Evolutionary conservation across 192 early-diverging fungal species (phyloP), one percentile per base, ranked within the genome.

Genomic region (Thoreauomyces humboldtii): DNA sequence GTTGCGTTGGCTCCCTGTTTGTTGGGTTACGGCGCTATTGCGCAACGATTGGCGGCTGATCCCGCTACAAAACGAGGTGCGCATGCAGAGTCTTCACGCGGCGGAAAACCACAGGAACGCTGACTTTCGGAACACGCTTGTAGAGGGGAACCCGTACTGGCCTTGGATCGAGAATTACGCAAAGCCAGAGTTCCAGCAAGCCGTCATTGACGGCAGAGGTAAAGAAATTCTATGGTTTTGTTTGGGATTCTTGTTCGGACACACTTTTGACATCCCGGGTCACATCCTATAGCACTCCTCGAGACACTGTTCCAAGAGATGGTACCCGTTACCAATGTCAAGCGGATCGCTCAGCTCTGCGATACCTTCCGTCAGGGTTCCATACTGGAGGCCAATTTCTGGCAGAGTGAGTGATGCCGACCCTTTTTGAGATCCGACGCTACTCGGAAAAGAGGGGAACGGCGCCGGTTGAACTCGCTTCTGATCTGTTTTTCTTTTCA

Each of bases 1-100:
- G 80, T 85, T 14, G 92, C 92, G n/a, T 82, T 94, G 62, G 88
- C 88, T 2, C 89, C 92, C 5, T 94, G 92, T 60, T 65, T 91
- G 27, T 66, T 94, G 21, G 92, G 92, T 17, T 94, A 94, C 64
- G 91, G 89, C 35, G 86, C 89, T 47, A 91, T 92, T 46, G 89
- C 88, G 3, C 14, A 67, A 7, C 73, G 78, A 12, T 71, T 91
- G 12, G 80, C 76, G 31, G 84, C 81, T 45, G 84, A 89, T 57
- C 85, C 86, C 38, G 61, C 63, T 27, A 91, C 89, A 0, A 84
- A 88, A 52, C 67, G 61, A 51, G 86, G 50, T 52, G 5, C 6
- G 50, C 17, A 76, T n/a, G 22, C 22, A 22, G 47, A n/a, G 47
- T 22, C 7, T 50, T 50, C 7, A 9, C 22, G 7, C 12, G 14